Evolutionary conservation across 352 stramenopile species (phyloP).

Genomic region (Pythium phragmiticola): DNA sequence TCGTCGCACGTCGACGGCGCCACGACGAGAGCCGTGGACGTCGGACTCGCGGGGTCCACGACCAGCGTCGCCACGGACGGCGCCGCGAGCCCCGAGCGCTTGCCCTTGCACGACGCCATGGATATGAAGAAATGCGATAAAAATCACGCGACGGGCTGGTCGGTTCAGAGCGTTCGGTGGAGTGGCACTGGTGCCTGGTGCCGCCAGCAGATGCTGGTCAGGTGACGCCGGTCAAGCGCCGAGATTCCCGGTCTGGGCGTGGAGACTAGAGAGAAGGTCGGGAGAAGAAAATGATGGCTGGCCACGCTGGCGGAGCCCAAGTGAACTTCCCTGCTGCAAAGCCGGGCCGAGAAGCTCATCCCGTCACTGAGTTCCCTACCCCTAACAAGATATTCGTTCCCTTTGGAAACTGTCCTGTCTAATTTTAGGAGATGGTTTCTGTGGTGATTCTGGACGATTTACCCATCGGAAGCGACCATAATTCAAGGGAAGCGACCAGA

Average conservation of each 20-base stretch:
- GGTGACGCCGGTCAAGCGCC: background rate
- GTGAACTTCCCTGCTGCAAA: background rate
- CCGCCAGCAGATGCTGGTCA: no score
- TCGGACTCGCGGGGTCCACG: slow-evolving; percentile 6
- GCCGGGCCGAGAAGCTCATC: background rate
- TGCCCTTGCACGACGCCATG: slow-evolving; percentile 13
- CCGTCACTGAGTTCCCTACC: slow-evolving; percentile 1
- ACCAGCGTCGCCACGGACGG: slow-evolving; percentile 9
- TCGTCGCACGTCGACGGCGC: slow-evolving; percentile 4
- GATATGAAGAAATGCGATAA: background rate
- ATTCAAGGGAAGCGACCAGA: no score
- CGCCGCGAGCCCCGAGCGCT: slow-evolving; percentile 13
- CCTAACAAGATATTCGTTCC: background rate
- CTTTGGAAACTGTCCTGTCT: no score
- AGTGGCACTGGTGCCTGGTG: no score
- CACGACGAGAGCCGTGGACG: slow-evolving; percentile 11
- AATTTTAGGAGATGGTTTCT: no score
- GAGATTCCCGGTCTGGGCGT: background rate
- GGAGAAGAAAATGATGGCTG: background rate
- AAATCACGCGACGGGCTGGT: background rate
- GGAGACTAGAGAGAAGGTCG: background rate
- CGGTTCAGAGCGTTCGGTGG: background rate
- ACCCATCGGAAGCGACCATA: no score
- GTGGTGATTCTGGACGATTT: no score
- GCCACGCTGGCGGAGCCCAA: background rate